Conservation (phyloP, 257 asterid species). For the Mentha longifolia region DNA sequence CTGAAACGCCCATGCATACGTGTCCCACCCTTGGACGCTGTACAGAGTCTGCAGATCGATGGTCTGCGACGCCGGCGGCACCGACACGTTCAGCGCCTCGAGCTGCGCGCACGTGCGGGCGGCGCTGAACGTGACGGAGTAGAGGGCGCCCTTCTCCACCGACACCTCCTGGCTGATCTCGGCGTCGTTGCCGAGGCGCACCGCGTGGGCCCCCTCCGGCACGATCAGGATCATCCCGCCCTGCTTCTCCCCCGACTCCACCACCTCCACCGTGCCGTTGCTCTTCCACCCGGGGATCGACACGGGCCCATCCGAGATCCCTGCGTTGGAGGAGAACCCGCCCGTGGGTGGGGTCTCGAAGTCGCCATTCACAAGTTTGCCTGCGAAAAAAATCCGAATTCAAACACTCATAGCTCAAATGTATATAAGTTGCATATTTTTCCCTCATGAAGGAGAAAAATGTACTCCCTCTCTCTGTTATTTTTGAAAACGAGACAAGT, state of each 20-base stretch:
- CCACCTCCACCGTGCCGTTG: conserved; percentile 82
- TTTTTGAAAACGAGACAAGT: too few relatives aligned
- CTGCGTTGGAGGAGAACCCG: conserved; percentile 58
- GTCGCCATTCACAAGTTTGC: conserved; percentile 73
- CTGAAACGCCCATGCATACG: conserved; percentile 90
- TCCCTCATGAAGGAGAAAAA: too few relatives aligned
- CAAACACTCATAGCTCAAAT: too few relatives aligned
- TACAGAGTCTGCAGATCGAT: conserved; percentile 93
- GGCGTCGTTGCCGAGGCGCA: conserved; percentile 87
- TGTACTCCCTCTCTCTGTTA: too few relatives aligned
- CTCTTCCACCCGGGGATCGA: conserved; percentile 79
- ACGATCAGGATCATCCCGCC: conserved; percentile 98
- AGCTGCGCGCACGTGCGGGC: conserved; percentile 99
- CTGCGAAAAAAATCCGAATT: too few relatives aligned
- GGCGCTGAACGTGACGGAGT: conserved; percentile 90
- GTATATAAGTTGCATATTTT: not conserved
- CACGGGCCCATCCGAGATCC: conserved; percentile 54
- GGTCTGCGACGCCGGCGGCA: conserved; percentile 81
- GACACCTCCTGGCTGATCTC: conserved; percentile 77
- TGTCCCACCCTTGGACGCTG: conserved; percentile 92
- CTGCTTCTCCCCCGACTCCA: conserved; percentile 83
- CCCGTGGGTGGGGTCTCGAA: conserved; percentile 85
- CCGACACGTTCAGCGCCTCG: conserved; percentile 93
- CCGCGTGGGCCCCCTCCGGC: conserved; percentile 84
- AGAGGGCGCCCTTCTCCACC: conserved; percentile 73